phyloP scores from a whole-genome alignment of 2,329 filamentous ascomycete species.

The Aspergillus pseudoglaucus region DNA sequence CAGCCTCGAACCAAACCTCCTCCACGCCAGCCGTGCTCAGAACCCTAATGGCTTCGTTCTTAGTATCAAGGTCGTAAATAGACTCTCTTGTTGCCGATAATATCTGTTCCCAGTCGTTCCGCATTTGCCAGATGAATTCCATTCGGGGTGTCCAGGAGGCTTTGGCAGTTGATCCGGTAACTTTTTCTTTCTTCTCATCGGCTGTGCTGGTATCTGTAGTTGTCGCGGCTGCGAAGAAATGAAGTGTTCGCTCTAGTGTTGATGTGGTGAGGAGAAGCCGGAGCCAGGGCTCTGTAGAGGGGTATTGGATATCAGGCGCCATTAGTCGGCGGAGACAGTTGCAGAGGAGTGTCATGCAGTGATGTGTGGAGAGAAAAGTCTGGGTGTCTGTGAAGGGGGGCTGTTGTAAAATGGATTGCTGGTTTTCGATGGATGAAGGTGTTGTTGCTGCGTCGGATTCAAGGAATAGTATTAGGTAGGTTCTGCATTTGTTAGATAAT shows the following conservation, averaged over 20 bases:
- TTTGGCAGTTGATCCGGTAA: not conserved
- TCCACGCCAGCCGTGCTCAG: constrained; percentile 5
- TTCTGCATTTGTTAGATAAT: constrained; percentile 7
- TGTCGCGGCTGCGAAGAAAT: constrained; percentile 17
- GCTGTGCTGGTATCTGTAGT: too few relatives aligned
- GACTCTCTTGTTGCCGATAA: constrained; percentile 3
- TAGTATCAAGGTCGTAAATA: not conserved
- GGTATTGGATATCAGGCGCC: constrained; percentile 16
- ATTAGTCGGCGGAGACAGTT: constrained; percentile 18
- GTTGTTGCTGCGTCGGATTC: constrained; percentile 11
- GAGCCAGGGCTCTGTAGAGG: constrained; percentile 19
- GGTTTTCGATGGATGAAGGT: constrained; percentile 6
- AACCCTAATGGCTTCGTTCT: not conserved
- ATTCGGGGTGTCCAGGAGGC: constrained; percentile 15
- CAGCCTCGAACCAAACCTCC: constrained; percentile 20
- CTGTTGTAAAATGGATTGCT: constrained; percentile 17
- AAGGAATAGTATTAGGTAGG: constrained; percentile 20
- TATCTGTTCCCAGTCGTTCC: constrained; percentile 15
- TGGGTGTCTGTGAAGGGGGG: constrained; percentile 17
- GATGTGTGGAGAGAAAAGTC: constrained; percentile 18
- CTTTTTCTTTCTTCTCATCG: not conserved
- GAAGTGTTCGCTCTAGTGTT: constrained; percentile 17
- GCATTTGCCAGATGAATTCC: constrained; percentile 22
- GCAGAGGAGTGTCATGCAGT: constrained; percentile 20
- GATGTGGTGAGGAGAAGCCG: constrained; percentile 21